A percentile compares a stretch with the other conserved stretches of the same genome.
Conservation (phyloP, 176 grass and related monocot genomes). For the Cenchrus purpureus region DNA sequence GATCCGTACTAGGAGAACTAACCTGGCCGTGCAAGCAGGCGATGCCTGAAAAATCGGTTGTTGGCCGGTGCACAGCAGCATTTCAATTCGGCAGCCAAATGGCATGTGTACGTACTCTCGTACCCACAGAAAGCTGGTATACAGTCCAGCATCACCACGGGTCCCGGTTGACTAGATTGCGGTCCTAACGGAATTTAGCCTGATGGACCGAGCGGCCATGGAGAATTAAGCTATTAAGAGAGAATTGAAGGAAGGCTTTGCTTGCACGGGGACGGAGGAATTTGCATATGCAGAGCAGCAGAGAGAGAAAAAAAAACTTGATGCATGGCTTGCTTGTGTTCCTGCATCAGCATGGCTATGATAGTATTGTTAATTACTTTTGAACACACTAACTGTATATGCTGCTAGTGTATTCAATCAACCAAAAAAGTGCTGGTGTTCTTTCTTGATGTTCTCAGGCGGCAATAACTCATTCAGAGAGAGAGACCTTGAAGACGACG, state of each 20-base stretch:
- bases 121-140: background rate
- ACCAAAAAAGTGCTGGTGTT: background rate
- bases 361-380: background rate
- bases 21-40: background rate
- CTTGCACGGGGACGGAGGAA: background rate
- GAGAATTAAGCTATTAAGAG: background rate
- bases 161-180: background rate
- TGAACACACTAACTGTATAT: background rate
- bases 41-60: background rate
- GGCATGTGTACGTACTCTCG: background rate
- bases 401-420: background rate
- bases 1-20: background rate
- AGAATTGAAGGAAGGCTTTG: background rate
- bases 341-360: background rate
- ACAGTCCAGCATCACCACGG: background rate
- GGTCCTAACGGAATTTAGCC: constrained; percentile 7
- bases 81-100: background rate
- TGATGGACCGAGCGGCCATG: background rate
- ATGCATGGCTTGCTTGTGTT: background rate
- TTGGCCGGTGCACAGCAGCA: background rate
- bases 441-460: background rate
- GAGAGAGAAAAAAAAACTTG: background rate
- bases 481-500: background rate
- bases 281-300: background rate
- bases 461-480: background rate